Evolutionary conservation across 2,329 filamentous ascomycete genomes (phyloP).

Genomic region (Botrytis deweyae): DNA sequence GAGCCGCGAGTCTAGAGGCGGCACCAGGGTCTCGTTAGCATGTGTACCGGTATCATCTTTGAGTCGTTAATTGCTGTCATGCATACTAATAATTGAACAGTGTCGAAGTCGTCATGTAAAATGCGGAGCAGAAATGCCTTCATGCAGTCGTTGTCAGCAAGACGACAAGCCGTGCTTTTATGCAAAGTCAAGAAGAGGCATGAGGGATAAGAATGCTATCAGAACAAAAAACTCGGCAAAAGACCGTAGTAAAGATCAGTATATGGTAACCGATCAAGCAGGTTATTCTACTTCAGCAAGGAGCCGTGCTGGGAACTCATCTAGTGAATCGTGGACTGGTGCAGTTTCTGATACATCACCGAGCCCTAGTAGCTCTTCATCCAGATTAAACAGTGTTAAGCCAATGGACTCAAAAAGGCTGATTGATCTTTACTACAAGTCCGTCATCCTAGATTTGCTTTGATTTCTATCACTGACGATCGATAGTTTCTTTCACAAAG

Average conservation of each 20-base stretch:
- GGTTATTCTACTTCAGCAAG: neutral
- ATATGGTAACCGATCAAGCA: constrained; percentile 11
- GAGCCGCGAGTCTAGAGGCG: constrained; percentile 25
- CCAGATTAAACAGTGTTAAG: constrained; percentile 22
- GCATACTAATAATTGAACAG: constrained; percentile 23
- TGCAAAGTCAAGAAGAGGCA: constrained; percentile 49
- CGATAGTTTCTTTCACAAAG: constrained; percentile 39
- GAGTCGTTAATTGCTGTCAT: neutral
- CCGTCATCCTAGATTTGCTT: constrained; percentile 20
- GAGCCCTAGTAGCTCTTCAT: constrained; percentile 29
- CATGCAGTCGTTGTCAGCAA: constrained; percentile 44
- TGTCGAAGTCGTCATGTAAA: constrained; percentile 45
- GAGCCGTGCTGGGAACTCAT: constrained; percentile 14
- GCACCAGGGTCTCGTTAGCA: constrained; percentile 46
- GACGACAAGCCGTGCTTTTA: constrained; percentile 49
- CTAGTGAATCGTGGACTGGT: constrained; percentile 24
- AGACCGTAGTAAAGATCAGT: constrained; percentile 21
- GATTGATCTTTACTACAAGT: constrained; percentile 34
- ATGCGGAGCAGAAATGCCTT: constrained; percentile 48
- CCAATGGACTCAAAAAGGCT: constrained; percentile 30
- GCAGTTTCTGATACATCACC: constrained; percentile 25
- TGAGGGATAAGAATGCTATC: constrained; percentile 32
- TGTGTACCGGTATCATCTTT: constrained; percentile 44
- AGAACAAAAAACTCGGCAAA: constrained; percentile 27
- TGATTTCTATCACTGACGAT: constrained; percentile 30